These are phyloP conservation scores for Stachybotrys chlorohalonatus DNA, from an alignment of 2,329 filamentous ascomycete species.

Conservation along the genomic window DNA sequence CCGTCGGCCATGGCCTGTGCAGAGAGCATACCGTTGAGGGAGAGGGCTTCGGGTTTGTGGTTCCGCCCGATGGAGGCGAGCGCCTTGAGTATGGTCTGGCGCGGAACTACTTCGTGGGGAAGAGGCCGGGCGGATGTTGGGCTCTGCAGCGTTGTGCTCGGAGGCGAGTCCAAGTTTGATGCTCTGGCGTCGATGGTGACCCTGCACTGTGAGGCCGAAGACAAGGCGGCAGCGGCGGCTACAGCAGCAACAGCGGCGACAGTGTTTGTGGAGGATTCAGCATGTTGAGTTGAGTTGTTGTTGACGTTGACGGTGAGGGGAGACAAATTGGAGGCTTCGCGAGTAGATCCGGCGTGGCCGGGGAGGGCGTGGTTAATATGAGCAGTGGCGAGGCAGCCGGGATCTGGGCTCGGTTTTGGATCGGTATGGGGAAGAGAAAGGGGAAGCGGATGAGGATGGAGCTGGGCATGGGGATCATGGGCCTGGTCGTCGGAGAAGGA, in stretches of 20 bases:
- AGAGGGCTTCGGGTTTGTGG: slow-evolving; percentile 53
- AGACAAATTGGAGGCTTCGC: slow-evolving; percentile 6
- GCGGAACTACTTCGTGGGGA: slow-evolving; percentile 57
- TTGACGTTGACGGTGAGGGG: not conserved
- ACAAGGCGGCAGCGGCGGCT: slow-evolving; percentile 4
- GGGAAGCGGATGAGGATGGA: slow-evolving; percentile 1
- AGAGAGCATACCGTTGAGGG: slow-evolving; percentile 51
- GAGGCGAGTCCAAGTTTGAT: no score
- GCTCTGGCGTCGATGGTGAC: slow-evolving; percentile 3
- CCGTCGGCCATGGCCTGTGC: slow-evolving; percentile 25
- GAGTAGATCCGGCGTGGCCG: slow-evolving; percentile 1
- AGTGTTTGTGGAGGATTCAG: not conserved
- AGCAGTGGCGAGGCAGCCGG: slow-evolving; percentile 9
- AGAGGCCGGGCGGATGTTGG: slow-evolving; percentile 38
- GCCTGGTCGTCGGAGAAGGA: not conserved
- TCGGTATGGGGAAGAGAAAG: not conserved
- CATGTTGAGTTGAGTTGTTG: not conserved
- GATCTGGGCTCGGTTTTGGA: not conserved
- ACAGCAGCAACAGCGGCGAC: slow-evolving; percentile 4
- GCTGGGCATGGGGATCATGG: slow-evolving; percentile 3
- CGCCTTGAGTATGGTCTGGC: slow-evolving; percentile 77
- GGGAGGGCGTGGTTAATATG: not conserved
- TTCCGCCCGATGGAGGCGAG: slow-evolving; percentile 58
- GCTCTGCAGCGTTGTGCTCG: not conserved
- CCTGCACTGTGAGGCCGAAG: not conserved